Evolutionary conservation across 2,329 filamentous ascomycete species (phyloP).

Genomic region (Alternaria gaisen): DNA sequence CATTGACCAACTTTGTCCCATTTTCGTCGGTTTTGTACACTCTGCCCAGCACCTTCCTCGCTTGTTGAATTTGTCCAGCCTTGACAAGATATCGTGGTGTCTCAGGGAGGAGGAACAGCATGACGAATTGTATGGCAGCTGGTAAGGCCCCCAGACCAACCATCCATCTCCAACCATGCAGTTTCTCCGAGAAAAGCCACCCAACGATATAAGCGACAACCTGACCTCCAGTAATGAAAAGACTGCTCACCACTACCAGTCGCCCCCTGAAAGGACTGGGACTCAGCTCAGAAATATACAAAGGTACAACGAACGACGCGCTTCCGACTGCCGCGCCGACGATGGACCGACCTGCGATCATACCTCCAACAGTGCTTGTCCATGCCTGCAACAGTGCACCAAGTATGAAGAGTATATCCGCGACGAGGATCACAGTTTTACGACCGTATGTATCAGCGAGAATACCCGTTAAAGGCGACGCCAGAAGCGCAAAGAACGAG

Average conservation of each 20-base stretch:
- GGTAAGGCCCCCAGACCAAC: conserved; percentile 85
- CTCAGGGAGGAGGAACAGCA: conserved; percentile 81
- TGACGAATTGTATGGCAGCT: conserved; percentile 72
- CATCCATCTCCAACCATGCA: conserved; percentile 84
- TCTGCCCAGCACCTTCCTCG: conserved; percentile 69
- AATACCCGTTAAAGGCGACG: conserved; percentile 63
- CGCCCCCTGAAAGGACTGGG: conserved; percentile 79
- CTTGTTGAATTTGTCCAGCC: conserved; percentile 67
- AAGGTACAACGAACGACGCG: conserved; percentile 81
- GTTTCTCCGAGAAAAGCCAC: conserved; percentile 71
- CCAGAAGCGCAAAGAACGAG: conserved; percentile 65
- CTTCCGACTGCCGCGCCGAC: conserved; percentile 78
- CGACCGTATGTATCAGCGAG: conserved; percentile 79
- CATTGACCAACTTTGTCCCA: conserved; percentile 60
- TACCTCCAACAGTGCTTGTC: conserved; percentile 65
- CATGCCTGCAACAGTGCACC: conserved; percentile 73
- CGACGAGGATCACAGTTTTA: conserved; percentile 80
- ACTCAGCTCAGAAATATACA: conserved; percentile 82
- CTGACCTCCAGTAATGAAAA: conserved; percentile 89
- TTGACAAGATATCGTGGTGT: conserved; percentile 88
- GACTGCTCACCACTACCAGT: conserved; percentile 80
- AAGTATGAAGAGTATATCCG: conserved; percentile 67
- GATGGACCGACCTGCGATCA: conserved; percentile 73
- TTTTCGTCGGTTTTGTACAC: conserved; percentile 63
- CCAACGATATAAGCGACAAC: conserved; percentile 88